These are phyloP conservation scores for Magnolia changhungtana DNA, from an alignment of 164 flowering plant species.

Conservation along the genomic window DNA sequence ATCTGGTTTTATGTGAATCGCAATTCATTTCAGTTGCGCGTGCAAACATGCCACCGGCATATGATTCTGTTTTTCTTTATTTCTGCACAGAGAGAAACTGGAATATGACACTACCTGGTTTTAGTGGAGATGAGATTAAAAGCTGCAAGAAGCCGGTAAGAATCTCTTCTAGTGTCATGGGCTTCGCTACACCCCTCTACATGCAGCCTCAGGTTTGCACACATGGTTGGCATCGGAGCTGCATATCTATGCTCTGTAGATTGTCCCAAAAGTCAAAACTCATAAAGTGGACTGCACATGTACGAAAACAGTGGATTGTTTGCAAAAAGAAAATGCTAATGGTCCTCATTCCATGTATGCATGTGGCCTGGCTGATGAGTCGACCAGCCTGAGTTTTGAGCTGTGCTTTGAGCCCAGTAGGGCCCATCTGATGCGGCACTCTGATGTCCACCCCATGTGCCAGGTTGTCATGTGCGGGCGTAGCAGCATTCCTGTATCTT, in stretches of 20 bases:
- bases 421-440: not conserved
- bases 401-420: not conserved
- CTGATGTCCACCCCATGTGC: not conserved
- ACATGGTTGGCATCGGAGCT: no score
- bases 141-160: slow-evolving; percentile 72
- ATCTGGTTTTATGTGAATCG: slow-evolving; percentile 2
- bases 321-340: not conserved
- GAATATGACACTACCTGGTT: slow-evolving; percentile 92
- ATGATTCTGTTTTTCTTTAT: slow-evolving; percentile 2
- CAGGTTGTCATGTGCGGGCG: not conserved
- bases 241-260: no score
- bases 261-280: not conserved
- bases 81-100: slow-evolving; percentile 74
- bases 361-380: not conserved
- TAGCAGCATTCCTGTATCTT: not conserved
- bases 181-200: not conserved
- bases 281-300: not conserved
- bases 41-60: not conserved
- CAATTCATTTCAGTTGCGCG: not conserved
- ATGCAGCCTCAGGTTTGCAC: not conserved
- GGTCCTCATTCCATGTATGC: not conserved
- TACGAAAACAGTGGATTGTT: not conserved
- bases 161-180: not conserved
- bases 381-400: not conserved
- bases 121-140: slow-evolving; percentile 89